phyloP scores from a whole-genome alignment of 495 filamentous ascomycete genomes.

The Penicillium bovifimosum region DNA sequence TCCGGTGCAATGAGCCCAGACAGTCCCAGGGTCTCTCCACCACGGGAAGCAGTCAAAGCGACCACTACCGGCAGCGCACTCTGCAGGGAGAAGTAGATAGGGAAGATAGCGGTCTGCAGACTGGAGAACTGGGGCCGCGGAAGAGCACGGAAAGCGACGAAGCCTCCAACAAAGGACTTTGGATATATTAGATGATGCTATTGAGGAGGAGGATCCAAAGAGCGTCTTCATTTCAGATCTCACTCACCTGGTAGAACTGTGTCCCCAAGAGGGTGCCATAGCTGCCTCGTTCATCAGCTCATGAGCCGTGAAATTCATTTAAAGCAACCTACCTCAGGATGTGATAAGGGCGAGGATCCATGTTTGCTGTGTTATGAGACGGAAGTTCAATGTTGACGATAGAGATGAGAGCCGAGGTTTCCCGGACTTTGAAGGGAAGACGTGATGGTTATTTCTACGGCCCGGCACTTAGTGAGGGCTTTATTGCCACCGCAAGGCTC shows the following conservation, averaged over 20 bases:
- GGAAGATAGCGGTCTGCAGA: constrained; percentile 75
- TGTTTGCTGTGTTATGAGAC: constrained; percentile 10
- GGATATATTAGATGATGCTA: background rate
- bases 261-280: constrained; percentile 77
- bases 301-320: background rate
- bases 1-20: constrained; percentile 49
- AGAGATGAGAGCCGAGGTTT: background rate
- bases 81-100: constrained; percentile 81
- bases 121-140: constrained; percentile 73
- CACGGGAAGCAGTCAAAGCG: constrained; percentile 73
- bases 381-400: background rate
- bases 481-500: constrained; percentile 3
- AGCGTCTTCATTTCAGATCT: background rate
- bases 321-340: constrained; percentile 68
- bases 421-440: background rate
- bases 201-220: background rate
- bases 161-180: constrained; percentile 74
- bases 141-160: constrained; percentile 67
- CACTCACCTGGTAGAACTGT: constrained; percentile 69
- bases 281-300: constrained; percentile 32
- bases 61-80: constrained; percentile 64
- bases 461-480: background rate
- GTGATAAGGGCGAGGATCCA: constrained; percentile 67
- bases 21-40: constrained; percentile 36
- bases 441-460: background rate